Evolutionary conservation across 2,329 filamentous ascomycete genomes (phyloP).

Genomic region (Chaetomium sp.): DNA sequence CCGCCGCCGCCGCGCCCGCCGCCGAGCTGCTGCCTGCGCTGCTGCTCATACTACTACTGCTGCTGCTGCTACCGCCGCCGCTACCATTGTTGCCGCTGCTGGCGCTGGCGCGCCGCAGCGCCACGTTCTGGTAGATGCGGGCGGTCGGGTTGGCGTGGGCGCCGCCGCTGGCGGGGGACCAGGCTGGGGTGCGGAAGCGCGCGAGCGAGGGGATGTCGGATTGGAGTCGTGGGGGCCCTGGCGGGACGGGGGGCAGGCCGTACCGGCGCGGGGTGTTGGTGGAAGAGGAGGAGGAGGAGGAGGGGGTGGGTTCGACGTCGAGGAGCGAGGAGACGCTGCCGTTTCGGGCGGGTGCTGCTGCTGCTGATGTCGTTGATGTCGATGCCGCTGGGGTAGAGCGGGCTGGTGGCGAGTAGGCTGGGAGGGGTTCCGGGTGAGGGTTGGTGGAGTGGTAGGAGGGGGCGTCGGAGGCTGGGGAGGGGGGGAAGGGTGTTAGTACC

Average conservation of each 20-base stretch:
- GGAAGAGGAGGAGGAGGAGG: conserved; percentile 24
- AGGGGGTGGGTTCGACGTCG: conserved; percentile 7
- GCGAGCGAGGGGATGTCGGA: conserved; percentile 48
- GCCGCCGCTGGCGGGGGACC: conserved; percentile 55
- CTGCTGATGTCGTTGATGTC: background rate
- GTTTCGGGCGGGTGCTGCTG: conserved; percentile 8
- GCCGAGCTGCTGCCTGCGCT: conserved; percentile 37
- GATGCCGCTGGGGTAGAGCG: conserved; percentile 10
- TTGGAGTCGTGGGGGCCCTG: conserved; percentile 36
- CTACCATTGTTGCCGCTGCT: conserved; percentile 40
- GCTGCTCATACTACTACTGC: background rate
- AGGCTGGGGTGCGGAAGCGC: conserved; percentile 60
- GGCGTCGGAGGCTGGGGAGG: conserved; percentile 58
- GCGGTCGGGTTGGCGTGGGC: conserved; percentile 57
- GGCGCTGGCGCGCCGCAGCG: conserved; percentile 59
- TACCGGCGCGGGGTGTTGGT: conserved; percentile 31
- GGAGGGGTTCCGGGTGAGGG: conserved; percentile 51
- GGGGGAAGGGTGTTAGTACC: background rate
- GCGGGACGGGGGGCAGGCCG: conserved; percentile 56
- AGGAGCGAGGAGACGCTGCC: conserved; percentile 26
- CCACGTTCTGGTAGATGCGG: conserved; percentile 65
- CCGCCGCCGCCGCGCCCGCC: conserved; percentile 22
- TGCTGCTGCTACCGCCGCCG: background rate
- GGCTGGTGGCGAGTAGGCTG: conserved; percentile 52
- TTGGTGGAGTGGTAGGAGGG: conserved; percentile 65